phyloP scores from a whole-genome alignment of 2,329 filamentous ascomycete species.

The Cladobotryum protrusum region DNA sequence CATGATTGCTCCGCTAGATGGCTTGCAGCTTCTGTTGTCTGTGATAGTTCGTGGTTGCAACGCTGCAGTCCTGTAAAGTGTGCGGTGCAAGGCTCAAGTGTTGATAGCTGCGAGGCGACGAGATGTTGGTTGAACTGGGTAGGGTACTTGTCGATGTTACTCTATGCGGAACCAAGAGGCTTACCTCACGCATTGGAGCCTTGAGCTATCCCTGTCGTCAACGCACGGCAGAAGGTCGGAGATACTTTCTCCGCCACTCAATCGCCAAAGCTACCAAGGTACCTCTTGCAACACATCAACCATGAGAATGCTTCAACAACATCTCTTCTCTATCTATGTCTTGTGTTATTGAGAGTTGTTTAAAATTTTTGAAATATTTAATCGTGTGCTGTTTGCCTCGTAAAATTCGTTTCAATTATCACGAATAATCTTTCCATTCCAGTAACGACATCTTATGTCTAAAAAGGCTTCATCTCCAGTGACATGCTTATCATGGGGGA shows the following conservation, averaged over 20 bases:
- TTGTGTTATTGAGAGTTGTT: too few species aligned
- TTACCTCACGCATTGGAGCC: slow-evolving; percentile 38
- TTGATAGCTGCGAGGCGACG: slow-evolving; percentile 7
- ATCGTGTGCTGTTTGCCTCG: too few species aligned
- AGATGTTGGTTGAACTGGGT: slow-evolving; percentile 15
- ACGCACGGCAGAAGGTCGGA: slow-evolving; percentile 29
- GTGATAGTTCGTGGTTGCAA: neutral
- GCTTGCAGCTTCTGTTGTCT: neutral
- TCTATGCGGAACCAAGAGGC: slow-evolving; percentile 21
- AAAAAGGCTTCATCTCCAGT: neutral
- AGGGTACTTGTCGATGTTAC: slow-evolving; percentile 14
- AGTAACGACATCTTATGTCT: too few species aligned
- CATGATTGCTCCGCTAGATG: slow-evolving; percentile 30
- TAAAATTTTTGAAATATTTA: too few species aligned
- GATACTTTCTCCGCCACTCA: slow-evolving; percentile 1
- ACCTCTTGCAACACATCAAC: neutral
- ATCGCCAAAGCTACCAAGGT: slow-evolving; percentile 1
- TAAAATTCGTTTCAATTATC: too few species aligned
- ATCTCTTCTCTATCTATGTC: too few species aligned
- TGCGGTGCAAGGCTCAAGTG: neutral
- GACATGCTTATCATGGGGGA: neutral
- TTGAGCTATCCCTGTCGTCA: slow-evolving; percentile 22
- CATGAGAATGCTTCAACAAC: neutral
- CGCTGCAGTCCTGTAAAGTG: neutral
- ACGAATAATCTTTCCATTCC: too few species aligned